Evolutionary conservation across 495 filamentous ascomycete species (phyloP).

Genomic region (Lasiosphaeria miniovina): DNA sequence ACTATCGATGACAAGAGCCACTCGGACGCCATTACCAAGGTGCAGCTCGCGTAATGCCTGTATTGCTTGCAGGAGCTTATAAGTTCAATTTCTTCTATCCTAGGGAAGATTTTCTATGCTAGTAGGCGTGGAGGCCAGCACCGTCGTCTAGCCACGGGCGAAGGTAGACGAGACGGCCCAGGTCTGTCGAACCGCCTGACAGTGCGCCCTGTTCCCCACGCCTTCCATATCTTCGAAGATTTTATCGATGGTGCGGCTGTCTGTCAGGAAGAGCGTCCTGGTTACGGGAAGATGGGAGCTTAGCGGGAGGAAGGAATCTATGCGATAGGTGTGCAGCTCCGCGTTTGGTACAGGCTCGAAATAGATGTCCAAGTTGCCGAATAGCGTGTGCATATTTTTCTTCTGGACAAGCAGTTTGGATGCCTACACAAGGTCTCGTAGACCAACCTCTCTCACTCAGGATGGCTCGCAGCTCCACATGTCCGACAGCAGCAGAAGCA

Average conservation of each 20-base stretch:
- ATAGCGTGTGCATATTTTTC: not conserved
- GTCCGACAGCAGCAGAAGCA: conserved; percentile 4
- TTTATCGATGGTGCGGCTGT: conserved; percentile 6
- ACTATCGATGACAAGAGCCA: not conserved
- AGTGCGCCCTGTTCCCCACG: not conserved
- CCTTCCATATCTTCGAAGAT: conserved; percentile 9
- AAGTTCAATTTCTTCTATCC: not conserved
- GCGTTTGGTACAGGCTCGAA: conserved; percentile 9
- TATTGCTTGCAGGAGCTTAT: not conserved
- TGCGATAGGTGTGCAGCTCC: conserved; percentile 9
- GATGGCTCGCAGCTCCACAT: conserved; percentile 5
- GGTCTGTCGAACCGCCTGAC: conserved; percentile 13
- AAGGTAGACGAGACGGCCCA: conserved; percentile 10
- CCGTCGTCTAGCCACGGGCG: conserved; percentile 3
- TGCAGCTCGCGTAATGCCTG: not conserved
- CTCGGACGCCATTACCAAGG: not conserved
- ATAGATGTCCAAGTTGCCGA: conserved; percentile 8
- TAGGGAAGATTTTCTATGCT: not conserved
- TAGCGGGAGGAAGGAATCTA: conserved; percentile 1
- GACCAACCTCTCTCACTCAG: conserved; percentile 4
- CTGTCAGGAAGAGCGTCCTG: conserved; percentile 8
- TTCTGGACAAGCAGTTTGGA: not conserved
- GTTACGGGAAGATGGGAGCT: conserved; percentile 2
- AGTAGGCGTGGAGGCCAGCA: not conserved
- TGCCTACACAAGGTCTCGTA: not conserved